Percentiles rank a stretch among this genome's conserved stretches.
Evolutionary conservation across 768 basidiomycete genomes (phyloP).

Genomic region (Lentinula aciculospora): DNA sequence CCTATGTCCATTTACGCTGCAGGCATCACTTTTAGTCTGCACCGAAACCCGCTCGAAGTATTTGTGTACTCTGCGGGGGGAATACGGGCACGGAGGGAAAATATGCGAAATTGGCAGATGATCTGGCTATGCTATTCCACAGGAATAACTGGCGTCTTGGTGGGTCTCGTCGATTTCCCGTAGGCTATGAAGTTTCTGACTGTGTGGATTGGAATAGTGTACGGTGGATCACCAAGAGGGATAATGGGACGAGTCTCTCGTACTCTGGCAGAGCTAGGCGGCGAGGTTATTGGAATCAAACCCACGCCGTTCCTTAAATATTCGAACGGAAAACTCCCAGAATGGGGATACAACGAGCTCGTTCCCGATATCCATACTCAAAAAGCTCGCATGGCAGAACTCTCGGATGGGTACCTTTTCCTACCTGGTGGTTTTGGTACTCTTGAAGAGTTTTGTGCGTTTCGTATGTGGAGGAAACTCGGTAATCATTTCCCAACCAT

Average conservation of each 20-base stretch:
- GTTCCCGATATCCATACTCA: background rate
- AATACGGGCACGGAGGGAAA: background rate
- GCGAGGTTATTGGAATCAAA: background rate
- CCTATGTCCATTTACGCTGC: background rate
- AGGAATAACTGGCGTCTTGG: background rate
- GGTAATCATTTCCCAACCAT: background rate
- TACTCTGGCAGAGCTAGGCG: background rate
- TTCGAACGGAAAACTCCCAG: background rate
- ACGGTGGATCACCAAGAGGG: background rate
- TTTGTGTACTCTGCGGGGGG: background rate
- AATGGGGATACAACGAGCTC: background rate
- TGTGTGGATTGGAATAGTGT: background rate
- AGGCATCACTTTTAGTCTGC: background rate
- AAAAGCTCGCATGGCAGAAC: background rate
- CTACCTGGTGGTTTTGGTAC: background rate
- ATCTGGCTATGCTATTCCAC: background rate
- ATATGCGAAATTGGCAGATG: background rate
- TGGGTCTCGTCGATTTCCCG: background rate
- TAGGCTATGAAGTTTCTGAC: background rate
- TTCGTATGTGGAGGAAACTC: background rate
- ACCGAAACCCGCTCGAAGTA: background rate
- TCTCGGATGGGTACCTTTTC: background rate
- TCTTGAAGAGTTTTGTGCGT: background rate
- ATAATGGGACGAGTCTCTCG: background rate
- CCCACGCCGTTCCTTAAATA: background rate